These are phyloP conservation scores for Phytophthora foliorum DNA, from an alignment of 352 stramenopile species.

Conservation along the genomic window DNA sequence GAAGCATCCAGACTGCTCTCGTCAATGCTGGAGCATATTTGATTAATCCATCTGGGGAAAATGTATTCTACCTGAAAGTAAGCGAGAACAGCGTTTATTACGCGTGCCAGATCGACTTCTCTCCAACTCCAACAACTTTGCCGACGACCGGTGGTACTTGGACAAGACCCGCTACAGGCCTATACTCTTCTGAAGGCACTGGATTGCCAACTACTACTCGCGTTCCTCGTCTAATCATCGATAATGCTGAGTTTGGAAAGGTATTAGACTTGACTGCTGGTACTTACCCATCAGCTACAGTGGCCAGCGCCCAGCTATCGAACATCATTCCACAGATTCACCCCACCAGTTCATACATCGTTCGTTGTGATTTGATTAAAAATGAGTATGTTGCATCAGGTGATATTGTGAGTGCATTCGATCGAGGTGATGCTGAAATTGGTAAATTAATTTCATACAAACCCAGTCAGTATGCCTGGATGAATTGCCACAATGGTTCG, in stretches of 20 bases:
- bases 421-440: slow-evolving; percentile 7
- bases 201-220: slow-evolving; percentile 20
- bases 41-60: slow-evolving; percentile 17
- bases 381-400: slow-evolving; percentile 24
- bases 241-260: slow-evolving; percentile 28
- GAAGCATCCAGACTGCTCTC: slow-evolving; percentile 15
- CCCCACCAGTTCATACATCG: slow-evolving; percentile 23
- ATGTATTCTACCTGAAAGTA: slow-evolving; percentile 22
- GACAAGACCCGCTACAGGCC: slow-evolving; percentile 18
- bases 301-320: slow-evolving; percentile 7
- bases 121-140: slow-evolving; percentile 14
- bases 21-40: slow-evolving; percentile 19
- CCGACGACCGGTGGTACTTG: slow-evolving; percentile 1
- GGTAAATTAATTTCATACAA: slow-evolving; percentile 24
- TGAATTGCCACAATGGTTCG: slow-evolving; percentile 19
- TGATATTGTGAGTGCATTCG: slow-evolving; percentile 14
- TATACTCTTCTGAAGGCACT: slow-evolving; percentile 24
- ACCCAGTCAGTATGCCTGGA: slow-evolving; percentile 32
- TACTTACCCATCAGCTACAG: slow-evolving; percentile 23
- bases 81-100: slow-evolving; percentile 26
- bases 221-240: slow-evolving; percentile 27
- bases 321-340: slow-evolving; percentile 29
- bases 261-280: slow-evolving; percentile 14
- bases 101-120: slow-evolving; percentile 13
- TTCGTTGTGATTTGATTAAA: slow-evolving; percentile 33